These are phyloP conservation scores for Mortierella alpina DNA, from an alignment of 192 early-diverging fungal species.

Conservation along the genomic window DNA sequence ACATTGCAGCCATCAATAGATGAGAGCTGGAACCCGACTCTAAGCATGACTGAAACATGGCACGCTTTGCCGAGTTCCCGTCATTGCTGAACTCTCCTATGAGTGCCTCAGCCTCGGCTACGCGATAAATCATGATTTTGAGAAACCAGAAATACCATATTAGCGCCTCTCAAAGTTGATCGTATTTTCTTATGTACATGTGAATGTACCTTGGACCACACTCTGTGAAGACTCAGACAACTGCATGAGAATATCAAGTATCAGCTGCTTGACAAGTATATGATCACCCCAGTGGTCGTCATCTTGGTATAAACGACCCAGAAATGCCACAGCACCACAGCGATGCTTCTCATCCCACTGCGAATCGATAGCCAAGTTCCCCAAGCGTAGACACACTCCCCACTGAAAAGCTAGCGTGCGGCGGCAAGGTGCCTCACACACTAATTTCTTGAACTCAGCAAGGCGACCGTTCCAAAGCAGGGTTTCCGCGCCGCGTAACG, in stretches of 20 bases:
- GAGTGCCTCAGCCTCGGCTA: too few species aligned
- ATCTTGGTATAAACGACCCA: not conserved
- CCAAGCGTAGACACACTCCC: too few species aligned
- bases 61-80: too few species aligned
- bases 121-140: too few species aligned
- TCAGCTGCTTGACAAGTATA: conserved; percentile 2
- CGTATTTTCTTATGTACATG: too few species aligned
- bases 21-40: too few species aligned
- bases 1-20: too few species aligned
- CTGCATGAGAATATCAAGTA: not conserved
- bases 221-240: too few species aligned
- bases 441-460: not conserved
- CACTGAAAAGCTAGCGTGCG: conserved; percentile 2
- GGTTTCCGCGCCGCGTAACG: not conserved
- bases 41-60: too few species aligned
- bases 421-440: not conserved
- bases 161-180: too few species aligned
- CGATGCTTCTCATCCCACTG: not conserved
- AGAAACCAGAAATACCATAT: too few species aligned
- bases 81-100: too few species aligned
- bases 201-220: not conserved
- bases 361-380: not conserved
- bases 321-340: not conserved
- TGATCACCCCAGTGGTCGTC: not conserved
- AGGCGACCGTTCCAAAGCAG: not conserved